A percentile compares a stretch with the other conserved stretches of the same genome.
phyloP scores from a whole-genome alignment of 805 yeast genomes.

The Nakazawaea ernobii region DNA sequence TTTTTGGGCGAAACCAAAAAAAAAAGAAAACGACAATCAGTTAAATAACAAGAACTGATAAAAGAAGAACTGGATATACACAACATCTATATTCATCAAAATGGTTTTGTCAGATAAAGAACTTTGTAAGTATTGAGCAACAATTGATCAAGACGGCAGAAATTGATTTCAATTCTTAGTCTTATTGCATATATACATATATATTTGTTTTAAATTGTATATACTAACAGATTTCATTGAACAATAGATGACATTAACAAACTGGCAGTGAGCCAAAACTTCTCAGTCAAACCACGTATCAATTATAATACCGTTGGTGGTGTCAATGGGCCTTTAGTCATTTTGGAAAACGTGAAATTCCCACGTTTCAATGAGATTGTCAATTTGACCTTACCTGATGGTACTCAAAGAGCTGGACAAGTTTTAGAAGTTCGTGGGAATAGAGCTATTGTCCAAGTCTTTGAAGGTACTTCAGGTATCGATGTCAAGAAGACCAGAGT shows the following conservation, averaged over 20 bases:
- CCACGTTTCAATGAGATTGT: constrained; percentile 96
- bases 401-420: constrained; percentile 92
- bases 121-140: constrained; percentile 25
- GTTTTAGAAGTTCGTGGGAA: constrained; percentile 96
- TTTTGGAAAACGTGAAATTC: constrained; percentile 76
- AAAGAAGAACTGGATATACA: neutral
- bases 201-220: neutral
- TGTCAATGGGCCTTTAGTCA: constrained; percentile 97
- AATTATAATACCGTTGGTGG: constrained; percentile 97
- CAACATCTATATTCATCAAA: neutral
- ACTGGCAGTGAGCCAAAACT: constrained; percentile 87
- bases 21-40: neutral
- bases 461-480: constrained; percentile 98
- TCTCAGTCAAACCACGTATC: constrained; percentile 84
- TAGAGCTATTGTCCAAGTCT: constrained; percentile 97
- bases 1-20: neutral
- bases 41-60: neutral
- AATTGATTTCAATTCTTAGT: neutral
- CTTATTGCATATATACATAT: too few relatives aligned
- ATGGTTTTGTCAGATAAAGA: constrained; percentile 34
- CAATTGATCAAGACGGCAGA: too few relatives aligned
- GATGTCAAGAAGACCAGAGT: constrained; percentile 97
- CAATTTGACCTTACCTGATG: constrained; percentile 94
- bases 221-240: neutral
- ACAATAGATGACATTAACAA: constrained; percentile 67